These are phyloP conservation scores for Xylaria multiplex DNA, from an alignment of 2,329 filamentous ascomycete species.

Conservation along the genomic window DNA sequence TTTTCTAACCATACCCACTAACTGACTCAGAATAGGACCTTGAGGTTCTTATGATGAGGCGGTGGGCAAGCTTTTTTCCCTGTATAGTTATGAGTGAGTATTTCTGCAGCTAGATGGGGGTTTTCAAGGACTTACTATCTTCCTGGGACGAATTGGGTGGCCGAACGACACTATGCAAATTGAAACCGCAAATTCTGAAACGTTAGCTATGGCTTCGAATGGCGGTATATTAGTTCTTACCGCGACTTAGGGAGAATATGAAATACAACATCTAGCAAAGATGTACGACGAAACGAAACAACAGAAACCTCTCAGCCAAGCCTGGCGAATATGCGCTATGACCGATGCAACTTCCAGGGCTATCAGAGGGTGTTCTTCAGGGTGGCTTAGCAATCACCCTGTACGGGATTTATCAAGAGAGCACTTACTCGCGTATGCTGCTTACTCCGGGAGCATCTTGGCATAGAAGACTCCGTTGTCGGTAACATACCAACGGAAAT, in stretches of 20 bases:
- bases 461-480: slow-evolving; percentile 70
- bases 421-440: slow-evolving; percentile 34
- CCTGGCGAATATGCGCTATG: background rate
- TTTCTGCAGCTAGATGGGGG: too few relatives aligned
- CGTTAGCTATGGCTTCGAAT: background rate
- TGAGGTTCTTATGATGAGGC: background rate
- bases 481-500: slow-evolving; percentile 68
- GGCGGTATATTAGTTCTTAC: background rate
- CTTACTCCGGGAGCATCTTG: slow-evolving; percentile 59
- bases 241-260: too few relatives aligned
- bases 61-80: background rate
- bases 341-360: background rate
- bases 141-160: background rate
- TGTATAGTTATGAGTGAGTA: background rate
- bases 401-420: background rate
- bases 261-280: background rate
- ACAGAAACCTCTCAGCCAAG: background rate
- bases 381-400: background rate
- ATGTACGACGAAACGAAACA: slow-evolving; percentile 1
- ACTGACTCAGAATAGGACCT: background rate
- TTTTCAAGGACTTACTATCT: background rate
- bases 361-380: background rate
- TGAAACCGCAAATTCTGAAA: background rate
- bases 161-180: background rate
- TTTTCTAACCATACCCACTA: background rate